Percentiles rank a stretch among this genome's conserved stretches.
These are phyloP conservation scores for Gentiana straminea DNA, from an alignment of 257 asterid genomes.

Conservation along the genomic window DNA sequence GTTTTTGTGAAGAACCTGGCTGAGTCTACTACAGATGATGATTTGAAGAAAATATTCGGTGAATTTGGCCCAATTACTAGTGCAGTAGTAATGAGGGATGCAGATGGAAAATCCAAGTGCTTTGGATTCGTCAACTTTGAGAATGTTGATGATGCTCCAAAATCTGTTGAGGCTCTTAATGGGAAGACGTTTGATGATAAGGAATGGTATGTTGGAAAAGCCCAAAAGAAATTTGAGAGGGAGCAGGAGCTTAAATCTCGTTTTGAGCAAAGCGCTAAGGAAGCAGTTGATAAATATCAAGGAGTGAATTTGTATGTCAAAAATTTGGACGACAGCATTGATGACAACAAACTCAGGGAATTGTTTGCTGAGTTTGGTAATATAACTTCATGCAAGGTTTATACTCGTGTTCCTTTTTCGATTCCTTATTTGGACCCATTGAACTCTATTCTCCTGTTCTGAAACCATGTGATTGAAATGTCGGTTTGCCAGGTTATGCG, in stretches of 20 bases:
- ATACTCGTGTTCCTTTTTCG: neutral
- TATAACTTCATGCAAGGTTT: slow-evolving; percentile 46
- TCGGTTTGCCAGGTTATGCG: slow-evolving; percentile 38
- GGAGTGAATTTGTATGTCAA: slow-evolving; percentile 45
- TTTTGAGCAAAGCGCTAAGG: slow-evolving; percentile 35
- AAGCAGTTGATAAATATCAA: slow-evolving; percentile 39
- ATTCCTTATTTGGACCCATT: neutral
- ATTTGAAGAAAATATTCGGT: slow-evolving; percentile 29
- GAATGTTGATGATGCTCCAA: slow-evolving; percentile 45
- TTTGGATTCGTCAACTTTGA: slow-evolving; percentile 54
- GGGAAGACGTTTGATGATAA: slow-evolving; percentile 35
- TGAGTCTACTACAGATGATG: slow-evolving; percentile 42
- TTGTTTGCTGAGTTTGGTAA: slow-evolving; percentile 39
- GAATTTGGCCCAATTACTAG: slow-evolving; percentile 46
- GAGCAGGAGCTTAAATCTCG: slow-evolving; percentile 38
- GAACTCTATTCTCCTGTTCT: neutral
- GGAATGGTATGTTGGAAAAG: slow-evolving; percentile 55
- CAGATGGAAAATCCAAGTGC: slow-evolving; percentile 43
- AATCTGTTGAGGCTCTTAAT: slow-evolving; percentile 42
- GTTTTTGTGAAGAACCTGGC: slow-evolving; percentile 49
- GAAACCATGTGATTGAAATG: neutral
- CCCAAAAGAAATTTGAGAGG: slow-evolving; percentile 50
- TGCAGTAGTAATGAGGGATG: slow-evolving; percentile 48
- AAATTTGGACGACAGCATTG: slow-evolving; percentile 50
- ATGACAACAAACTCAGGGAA: slow-evolving; percentile 46